phyloP scores from a whole-genome alignment of 2,329 filamentous ascomycete species.

The Colletotrichum lini region DNA sequence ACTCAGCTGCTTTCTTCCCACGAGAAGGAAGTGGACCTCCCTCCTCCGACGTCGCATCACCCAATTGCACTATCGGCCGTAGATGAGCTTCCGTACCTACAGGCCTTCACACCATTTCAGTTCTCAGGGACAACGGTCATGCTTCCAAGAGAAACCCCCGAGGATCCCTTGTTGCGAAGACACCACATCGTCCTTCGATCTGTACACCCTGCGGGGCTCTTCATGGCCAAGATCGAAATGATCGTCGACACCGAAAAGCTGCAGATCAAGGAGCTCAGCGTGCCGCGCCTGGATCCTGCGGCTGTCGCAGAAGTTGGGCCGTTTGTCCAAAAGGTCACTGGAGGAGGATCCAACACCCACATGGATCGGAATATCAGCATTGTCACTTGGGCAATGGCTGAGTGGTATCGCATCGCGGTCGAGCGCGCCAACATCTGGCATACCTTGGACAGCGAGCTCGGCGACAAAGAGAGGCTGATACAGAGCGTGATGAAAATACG shows the following conservation, averaged over 20 bases:
- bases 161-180: slow-evolving; percentile 61
- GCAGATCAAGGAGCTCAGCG: slow-evolving; percentile 65
- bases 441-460: slow-evolving; percentile 64
- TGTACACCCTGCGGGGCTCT: slow-evolving; percentile 65
- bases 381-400: slow-evolving; percentile 76
- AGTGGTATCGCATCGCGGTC: slow-evolving; percentile 75
- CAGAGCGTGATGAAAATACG: slow-evolving; percentile 51
- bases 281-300: slow-evolving; percentile 70
- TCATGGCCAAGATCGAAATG: slow-evolving; percentile 71
- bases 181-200: slow-evolving; percentile 70
- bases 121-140: slow-evolving; percentile 70
- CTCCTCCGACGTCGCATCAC: slow-evolving; percentile 72
- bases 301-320: slow-evolving; percentile 71
- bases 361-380: slow-evolving; percentile 71
- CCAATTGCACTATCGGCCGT: slow-evolving; percentile 73
- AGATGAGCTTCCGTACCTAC: slow-evolving; percentile 78
- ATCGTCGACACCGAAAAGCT: slow-evolving; percentile 69
- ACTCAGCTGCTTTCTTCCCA: slow-evolving; percentile 44
- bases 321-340: slow-evolving; percentile 63
- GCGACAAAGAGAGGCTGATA: slow-evolving; percentile 50
- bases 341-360: slow-evolving; percentile 56
- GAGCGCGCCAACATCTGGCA: slow-evolving; percentile 76
- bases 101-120: slow-evolving; percentile 78
- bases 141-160: slow-evolving; percentile 52
- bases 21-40: slow-evolving; percentile 52